Base-by-base conservation (phyloP, 495 filamentous ascomycete genomes). In the Neurospora sp. region DNA sequence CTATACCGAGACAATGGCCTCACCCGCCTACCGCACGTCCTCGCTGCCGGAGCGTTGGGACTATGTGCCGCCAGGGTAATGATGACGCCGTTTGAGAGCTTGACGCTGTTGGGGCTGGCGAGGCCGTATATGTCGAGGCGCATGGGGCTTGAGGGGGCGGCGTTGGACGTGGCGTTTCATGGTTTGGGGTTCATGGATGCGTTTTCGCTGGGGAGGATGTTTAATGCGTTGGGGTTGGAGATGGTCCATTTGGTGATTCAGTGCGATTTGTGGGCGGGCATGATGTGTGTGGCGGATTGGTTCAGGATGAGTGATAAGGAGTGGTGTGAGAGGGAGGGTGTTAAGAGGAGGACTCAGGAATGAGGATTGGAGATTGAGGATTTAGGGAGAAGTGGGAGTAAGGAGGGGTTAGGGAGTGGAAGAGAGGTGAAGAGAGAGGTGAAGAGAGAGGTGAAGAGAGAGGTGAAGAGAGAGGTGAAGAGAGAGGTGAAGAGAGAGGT, bases 1-100 rank as follows among this genome's bases (percentile, higher is more conserved):
- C 42, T 71, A 24, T 85, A 84, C 76, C 75, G 81, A 5, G 81
- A 84, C 28, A 84, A 78, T 62, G 72, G 77, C 2, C 81, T 85
- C 21, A 82, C 80, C 6, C 77, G 74, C 11, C 73, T 84, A 5
- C 81, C 83, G 4, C 76, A 80, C 34, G 40, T 78, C 21, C 72
- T 84, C 13, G 83, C 81, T 10, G 78, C 79, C 15, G 81, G 84
- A 39, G 79, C 81, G 13, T 71, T 85, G n/a, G 78, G 81, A 10
- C 73, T 76, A 34, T 74, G 78, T 3, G 73, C 76, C 9, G 78
- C 80, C 6, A 77, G 81, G 39, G 59, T 83, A 24, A 24, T 83
- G 5, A 75, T 81, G 40, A 77, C 79, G 39, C 82, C 82, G 24
- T 39, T 83, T 17, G 82, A 83, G 13, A 71, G 77, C 4, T 38